Evolutionary conservation across 2,329 filamentous ascomycete genomes (phyloP).

Genomic region (Ploettnerulaceae sp.): DNA sequence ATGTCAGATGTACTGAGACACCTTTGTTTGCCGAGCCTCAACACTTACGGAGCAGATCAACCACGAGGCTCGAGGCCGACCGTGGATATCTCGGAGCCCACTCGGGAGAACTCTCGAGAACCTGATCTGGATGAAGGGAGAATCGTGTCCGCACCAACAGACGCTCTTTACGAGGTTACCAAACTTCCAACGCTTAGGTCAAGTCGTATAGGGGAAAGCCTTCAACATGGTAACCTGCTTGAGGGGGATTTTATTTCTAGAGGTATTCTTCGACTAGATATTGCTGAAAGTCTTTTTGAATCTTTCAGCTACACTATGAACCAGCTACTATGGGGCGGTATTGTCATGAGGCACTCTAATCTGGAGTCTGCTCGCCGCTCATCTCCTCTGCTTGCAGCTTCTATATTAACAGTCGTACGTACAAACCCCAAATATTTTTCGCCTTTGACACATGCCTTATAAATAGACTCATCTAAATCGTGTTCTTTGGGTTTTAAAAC

Average conservation of each 20-base stretch:
- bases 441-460: no score
- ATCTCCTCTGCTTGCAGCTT: neutral
- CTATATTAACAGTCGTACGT: neutral
- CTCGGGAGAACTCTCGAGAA: neutral
- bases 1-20: neutral
- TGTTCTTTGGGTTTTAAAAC: no score
- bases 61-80: neutral
- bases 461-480: no score
- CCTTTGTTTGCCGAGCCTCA: neutral
- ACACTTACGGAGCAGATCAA: neutral
- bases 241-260: neutral
- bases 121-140: neutral
- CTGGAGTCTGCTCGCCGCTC: neutral
- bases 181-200: neutral
- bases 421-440: no score
- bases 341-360: neutral
- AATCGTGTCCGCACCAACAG: neutral
- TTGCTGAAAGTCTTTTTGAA: slow-evolving; percentile 2
- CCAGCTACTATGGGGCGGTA: neutral
- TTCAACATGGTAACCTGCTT: neutral
- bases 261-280: neutral
- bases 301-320: slow-evolving; percentile 4
- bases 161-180: neutral
- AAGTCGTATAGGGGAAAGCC: neutral
- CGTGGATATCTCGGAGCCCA: neutral